Percentiles rank a stretch among this genome's conserved stretches.
These are phyloP conservation scores for Cytidiella melzeri DNA, from an alignment of 768 basidiomycete genomes.

Conservation along the genomic window DNA sequence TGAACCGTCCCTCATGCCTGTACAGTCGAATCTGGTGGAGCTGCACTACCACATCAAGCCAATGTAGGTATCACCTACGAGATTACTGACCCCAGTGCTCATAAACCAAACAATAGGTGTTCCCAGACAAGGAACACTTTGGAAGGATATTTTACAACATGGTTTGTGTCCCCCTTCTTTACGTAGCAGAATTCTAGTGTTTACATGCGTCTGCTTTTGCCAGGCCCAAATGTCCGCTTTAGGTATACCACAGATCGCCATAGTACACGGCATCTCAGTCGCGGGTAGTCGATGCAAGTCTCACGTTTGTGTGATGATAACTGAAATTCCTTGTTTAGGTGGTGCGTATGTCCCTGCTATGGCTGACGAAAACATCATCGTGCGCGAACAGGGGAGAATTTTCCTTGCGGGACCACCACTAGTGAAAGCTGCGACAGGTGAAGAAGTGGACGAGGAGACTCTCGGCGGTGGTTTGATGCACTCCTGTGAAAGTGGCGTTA, in stretches of 20 bases:
- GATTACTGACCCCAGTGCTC: neutral
- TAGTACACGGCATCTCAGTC: slow-evolving; percentile 92
- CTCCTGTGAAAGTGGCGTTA: slow-evolving; percentile 85
- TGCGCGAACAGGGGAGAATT: slow-evolving; percentile 86
- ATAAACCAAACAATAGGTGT: slow-evolving; percentile 41
- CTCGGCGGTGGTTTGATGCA: slow-evolving; percentile 91
- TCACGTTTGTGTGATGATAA: neutral
- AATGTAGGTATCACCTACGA: slow-evolving; percentile 41
- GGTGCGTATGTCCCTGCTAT: slow-evolving; percentile 95
- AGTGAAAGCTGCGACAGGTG: slow-evolving; percentile 92
- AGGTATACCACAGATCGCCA: slow-evolving; percentile 85
- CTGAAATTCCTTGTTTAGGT: slow-evolving; percentile 32
- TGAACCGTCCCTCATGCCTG: neutral
- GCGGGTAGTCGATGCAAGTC: slow-evolving; percentile 44
- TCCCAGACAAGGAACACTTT: slow-evolving; percentile 94
- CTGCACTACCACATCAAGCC: slow-evolving; percentile 87
- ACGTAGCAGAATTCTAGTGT: no score
- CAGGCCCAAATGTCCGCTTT: slow-evolving; percentile 92
- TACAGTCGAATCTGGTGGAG: slow-evolving; percentile 89
- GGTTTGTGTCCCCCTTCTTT: no score
- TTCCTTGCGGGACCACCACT: slow-evolving; percentile 94
- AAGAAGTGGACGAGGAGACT: slow-evolving; percentile 88
- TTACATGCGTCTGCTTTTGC: neutral
- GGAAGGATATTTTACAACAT: slow-evolving; percentile 97
- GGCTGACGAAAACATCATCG: slow-evolving; percentile 92